Base-by-base conservation (phyloP, 371 early-diverging fungal species). In the Synchytrium microbalum region DNA sequence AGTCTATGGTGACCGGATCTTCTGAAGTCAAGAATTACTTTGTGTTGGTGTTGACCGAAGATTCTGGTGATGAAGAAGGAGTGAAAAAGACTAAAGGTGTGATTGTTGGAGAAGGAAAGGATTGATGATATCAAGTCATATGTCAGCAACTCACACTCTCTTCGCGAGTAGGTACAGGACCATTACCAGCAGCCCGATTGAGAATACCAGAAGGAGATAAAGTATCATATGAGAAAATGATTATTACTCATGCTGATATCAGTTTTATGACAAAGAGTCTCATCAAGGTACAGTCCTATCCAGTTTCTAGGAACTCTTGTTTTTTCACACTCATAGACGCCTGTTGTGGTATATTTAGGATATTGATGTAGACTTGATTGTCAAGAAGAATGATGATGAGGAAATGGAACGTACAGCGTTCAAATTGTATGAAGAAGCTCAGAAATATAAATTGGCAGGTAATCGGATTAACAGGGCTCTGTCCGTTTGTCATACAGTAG, bases 101-200 rank as follows among this genome's bases (percentile, higher is more conserved):
- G 32, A 3, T 29, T 24, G 31, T 24, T 28, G 38, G 61, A n/a
- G 54, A 32, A 58, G 28, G 61, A 24, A 51, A 33, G 55, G 5
- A 56, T 62, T n/a, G 53, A 31, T 54, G 57, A 56, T 30, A 19
- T 1, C 31, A 65, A 65, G 13, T 26, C 38, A 33, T 31, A 57
- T 16, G 13, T 8, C 14, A 24, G 32, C 14, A 53, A 25, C 32
- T 32, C 61, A 33, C 33, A 0, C 16, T 59, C 28, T 0, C 16
- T 51, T 16, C 51, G 33, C 25, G 23, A 0, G 8, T 31, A 71
- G 74, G 67, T n/a, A 46, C 63, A 25, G 67, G 80, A 1, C 84
- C 88, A 26, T 58, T 88, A 8, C 92, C 92, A 1, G 76, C 88
- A 1, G 88, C 87, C 0, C 58, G 66, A 2, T 69, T 90, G 2